Percentiles rank a stretch among this genome's conserved stretches.
phyloP scores from a whole-genome alignment of 805 yeast species.

The Candida nanaspora region DNA sequence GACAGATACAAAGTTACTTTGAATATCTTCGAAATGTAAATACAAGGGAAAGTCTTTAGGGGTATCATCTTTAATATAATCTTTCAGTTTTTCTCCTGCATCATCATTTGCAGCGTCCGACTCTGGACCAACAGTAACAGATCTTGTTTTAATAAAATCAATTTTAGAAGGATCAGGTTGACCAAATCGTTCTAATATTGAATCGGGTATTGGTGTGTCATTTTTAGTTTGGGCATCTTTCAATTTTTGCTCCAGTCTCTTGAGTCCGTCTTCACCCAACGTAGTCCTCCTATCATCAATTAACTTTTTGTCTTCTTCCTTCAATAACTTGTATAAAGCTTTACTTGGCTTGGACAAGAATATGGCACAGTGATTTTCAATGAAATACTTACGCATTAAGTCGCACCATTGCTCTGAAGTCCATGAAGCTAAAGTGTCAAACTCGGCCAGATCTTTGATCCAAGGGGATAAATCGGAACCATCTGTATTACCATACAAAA shows the following conservation, averaged over 20 bases:
- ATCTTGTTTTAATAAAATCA: conserved; percentile 58
- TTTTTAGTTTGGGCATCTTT: conserved; percentile 59
- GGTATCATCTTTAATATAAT: conserved; percentile 16
- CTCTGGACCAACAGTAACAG: conserved; percentile 52
- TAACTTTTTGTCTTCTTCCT: conserved; percentile 42
- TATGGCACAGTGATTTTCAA: conserved; percentile 56
- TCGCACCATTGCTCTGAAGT: conserved; percentile 57
- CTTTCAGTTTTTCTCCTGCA: conserved; percentile 10
- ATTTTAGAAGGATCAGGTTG: conserved; percentile 73
- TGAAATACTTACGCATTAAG: conserved; percentile 43
- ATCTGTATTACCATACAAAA: conserved; percentile 65
- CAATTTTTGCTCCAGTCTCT: conserved; percentile 41
- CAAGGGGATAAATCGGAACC: conserved; percentile 53
- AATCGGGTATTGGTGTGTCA: conserved; percentile 70
- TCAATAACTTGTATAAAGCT: conserved; percentile 44
- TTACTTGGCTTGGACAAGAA: conserved; percentile 70
- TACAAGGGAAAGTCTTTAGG: conserved; percentile 56
- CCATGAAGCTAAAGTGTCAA: conserved; percentile 56
- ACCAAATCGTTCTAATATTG: conserved; percentile 52
- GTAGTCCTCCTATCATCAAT: conserved; percentile 40
- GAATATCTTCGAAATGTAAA: conserved; percentile 71
- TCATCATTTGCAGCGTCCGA: conserved; percentile 22
- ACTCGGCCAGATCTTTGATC: conserved; percentile 51
- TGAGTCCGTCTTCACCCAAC: conserved; percentile 56
- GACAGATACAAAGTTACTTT: conserved; percentile 72